Evolutionary conservation across 352 stramenopile genomes (phyloP), one percentile per base, ranked within the genome.

Genomic region (Thalassiosira delicatula): DNA sequence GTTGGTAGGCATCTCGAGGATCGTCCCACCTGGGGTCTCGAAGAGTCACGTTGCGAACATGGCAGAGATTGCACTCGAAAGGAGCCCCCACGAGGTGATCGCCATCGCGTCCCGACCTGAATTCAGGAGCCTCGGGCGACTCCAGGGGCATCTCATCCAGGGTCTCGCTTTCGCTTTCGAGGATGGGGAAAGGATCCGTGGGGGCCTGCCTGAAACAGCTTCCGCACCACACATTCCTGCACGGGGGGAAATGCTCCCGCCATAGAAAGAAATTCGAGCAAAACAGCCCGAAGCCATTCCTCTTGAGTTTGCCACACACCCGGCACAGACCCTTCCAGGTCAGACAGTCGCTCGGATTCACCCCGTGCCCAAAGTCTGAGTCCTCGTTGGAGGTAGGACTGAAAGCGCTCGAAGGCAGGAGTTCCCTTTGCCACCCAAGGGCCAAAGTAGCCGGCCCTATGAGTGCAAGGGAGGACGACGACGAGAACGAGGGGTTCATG

Each of bases 391-490:
- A 7, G 37, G 37, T 7, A 46, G 37, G 7, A 46, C 37, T 46
- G 7, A 14, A 46, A 14, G 37, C 37, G 14, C 37, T 46, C 14
- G 37, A 14, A 7, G 7, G 7, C 37, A 14, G 14, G 14, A 46
- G 37, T 46, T 14, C 37, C 37, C 14, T 7, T 14, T 46, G 37
- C 14, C 37, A 46, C 7, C 37, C 37, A 46, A 14, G 37, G 37
- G 37, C 37, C 37, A 7, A 14, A 14, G 37, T 46, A 46, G 77
- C 21, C 49, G 78, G 56, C 74, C 46, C 7, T n/a, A 14, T 46
- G 29, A 60, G 65, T 75, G 35, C 87, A 78, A 49, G 84, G 84
- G 23, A 90, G 63, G 44, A 73, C 12, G 67, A 90, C 53, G 44
- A 46, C 72, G 30, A 90, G 14, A 12, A 40, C 70, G 27, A 87